phyloP scores from a whole-genome alignment of 768 basidiomycete species.

The Kwoniella dejecticola region DNA sequence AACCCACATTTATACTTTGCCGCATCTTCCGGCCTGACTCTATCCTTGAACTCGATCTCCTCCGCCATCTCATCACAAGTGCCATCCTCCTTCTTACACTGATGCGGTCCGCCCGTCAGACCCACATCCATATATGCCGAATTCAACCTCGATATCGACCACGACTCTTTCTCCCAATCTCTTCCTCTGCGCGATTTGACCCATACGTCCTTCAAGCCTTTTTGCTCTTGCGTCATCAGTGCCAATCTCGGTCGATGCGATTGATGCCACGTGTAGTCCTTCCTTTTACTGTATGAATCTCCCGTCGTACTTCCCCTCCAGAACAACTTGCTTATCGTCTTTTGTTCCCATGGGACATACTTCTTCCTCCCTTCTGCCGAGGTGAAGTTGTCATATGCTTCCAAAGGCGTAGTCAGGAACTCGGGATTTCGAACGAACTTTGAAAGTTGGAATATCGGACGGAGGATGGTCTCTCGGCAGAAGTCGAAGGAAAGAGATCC shows the following conservation, averaged over 20 bases:
- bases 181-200: conserved; percentile 43
- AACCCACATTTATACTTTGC: conserved; percentile 53
- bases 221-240: conserved; percentile 47
- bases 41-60: conserved; percentile 46
- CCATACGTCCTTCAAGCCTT: conserved; percentile 49
- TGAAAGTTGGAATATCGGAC: conserved; percentile 53
- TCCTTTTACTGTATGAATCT: conserved; percentile 43
- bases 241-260: conserved; percentile 55
- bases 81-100: conserved; percentile 53
- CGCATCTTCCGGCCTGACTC: conserved; percentile 48
- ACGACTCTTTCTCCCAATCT: conserved; percentile 45
- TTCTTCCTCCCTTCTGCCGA: conserved; percentile 26
- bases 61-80: conserved; percentile 53
- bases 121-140: conserved; percentile 52
- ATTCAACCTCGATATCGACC: conserved; percentile 39
- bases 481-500: conserved; percentile 49
- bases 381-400: conserved; percentile 49
- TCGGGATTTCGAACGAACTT: conserved; percentile 49
- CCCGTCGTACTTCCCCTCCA: conserved; percentile 57
- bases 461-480: conserved; percentile 42
- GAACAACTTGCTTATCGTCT: conserved; percentile 53
- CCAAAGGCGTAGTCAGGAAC: conserved; percentile 51
- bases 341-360: conserved; percentile 54
- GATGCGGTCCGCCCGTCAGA: conserved; percentile 49
- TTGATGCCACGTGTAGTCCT: conserved; percentile 52